Evolutionary conservation across 179 eudicot species (phyloP), one percentile per base, ranked within the genome.

Genomic region (Silene coronaria): DNA sequence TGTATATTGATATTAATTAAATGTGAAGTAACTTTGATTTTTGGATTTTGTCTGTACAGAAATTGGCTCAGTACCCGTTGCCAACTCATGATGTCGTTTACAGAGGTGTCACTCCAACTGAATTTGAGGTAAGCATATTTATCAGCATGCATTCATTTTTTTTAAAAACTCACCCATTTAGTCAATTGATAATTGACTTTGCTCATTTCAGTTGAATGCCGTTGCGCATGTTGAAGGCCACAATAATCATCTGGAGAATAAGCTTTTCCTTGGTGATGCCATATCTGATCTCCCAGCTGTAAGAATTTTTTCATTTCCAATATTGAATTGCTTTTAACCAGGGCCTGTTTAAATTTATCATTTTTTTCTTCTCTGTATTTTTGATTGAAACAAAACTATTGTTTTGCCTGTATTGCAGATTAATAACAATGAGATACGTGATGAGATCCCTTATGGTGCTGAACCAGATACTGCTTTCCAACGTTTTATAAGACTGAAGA

Each of bases 241-340:
- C 23, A 34, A 53, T 22, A 17, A 32, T 11, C 45, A 79, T 8
- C 75, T 90, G 77, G 82, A 85, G 59, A 80, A 80, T 63, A 80
- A 78, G 16, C 77, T 94, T n/a, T 71, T 81, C 3, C 90, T 94
- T 19, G 87, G 77, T 12, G 93, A 90, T 84, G 96, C 91, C 12
- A 82, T 92, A 3, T 86, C 90, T 66, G 97, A 92, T 65, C 66
- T 92, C 32, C 98, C 98, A 5, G 75, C 75, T 51, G 98, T 93
- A 87, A 53, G 76, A 12, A 16, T 2, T 10, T 23, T 0, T n/a
- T 80, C 60, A 19, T 16, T 26, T 13, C 62, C 28, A 28, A 21
- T 22, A 53, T 53, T 5, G 19, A 1, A 53, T 17, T 4, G 42
- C 42, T 34, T 34, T n/a, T n/a, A n/a, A n/a, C n/a, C n/a, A n/a